Evolutionary conservation across 1,139 yeast species (phyloP).

Genomic region (Candida sp.): DNA sequence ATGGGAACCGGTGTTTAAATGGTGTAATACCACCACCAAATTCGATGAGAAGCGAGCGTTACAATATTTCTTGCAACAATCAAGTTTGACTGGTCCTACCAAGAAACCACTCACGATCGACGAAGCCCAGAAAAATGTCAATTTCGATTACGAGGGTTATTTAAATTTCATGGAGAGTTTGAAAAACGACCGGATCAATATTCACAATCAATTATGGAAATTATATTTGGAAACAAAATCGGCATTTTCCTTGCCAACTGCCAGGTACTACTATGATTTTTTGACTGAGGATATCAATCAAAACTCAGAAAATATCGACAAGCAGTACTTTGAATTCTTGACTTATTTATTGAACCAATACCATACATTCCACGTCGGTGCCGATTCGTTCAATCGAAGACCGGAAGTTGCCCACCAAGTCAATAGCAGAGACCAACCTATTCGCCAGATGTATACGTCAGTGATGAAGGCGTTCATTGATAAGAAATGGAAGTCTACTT

Average conservation of each 20-base stretch:
- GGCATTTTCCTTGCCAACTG: conserved; percentile 22
- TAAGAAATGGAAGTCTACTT: conserved; percentile 23
- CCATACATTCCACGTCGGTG: conserved; percentile 15
- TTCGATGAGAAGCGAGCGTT: conserved; percentile 26
- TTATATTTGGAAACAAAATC: conserved; percentile 23
- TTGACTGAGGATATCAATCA: conserved; percentile 15
- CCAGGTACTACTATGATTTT: conserved; percentile 20
- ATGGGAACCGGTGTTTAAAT: conserved; percentile 36
- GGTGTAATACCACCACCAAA: conserved; percentile 32
- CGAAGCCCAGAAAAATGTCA: conserved; percentile 29
- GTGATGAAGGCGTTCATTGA: conserved; percentile 26
- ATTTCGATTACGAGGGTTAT: conserved; percentile 40
- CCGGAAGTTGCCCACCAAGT: conserved; percentile 12
- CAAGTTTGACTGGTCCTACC: conserved; percentile 1
- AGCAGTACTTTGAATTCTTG: conserved; percentile 20
- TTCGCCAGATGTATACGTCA: conserved; percentile 20
- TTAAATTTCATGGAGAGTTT: conserved; percentile 25
- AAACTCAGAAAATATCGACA: conserved; percentile 12
- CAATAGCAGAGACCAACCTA: conserved; percentile 14
- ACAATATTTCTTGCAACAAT: conserved; percentile 20
- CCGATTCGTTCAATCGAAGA: conserved; percentile 24
- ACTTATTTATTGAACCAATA: conserved; percentile 17
- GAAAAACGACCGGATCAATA: conserved; percentile 20
- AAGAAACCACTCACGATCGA: conserved; percentile 6
- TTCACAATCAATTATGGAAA: conserved; percentile 32